phyloP scores from a whole-genome alignment of 75 land plant genomes.

The Picea sitchensis region DNA sequence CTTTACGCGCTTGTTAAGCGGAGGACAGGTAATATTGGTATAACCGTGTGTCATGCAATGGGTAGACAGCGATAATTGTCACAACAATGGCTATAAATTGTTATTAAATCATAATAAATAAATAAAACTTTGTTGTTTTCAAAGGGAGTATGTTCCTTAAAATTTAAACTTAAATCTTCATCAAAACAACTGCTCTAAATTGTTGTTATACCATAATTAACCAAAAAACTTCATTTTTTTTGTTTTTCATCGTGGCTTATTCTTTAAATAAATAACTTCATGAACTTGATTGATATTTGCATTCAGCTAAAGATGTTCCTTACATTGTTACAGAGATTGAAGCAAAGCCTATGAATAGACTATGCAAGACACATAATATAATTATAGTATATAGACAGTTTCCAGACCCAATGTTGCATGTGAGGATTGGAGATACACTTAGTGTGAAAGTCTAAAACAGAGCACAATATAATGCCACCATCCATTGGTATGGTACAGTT shows the following conservation, averaged over 20 bases:
- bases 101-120: no score
- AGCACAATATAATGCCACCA: conserved; percentile 16
- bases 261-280: neutral
- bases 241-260: neutral
- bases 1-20: no score
- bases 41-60: no score
- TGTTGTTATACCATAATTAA: no score
- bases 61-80: no score
- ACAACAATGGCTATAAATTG: no score
- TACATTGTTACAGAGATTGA: neutral
- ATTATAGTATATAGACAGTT: conserved; percentile 18
- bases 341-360: neutral
- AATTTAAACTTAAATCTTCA: no score
- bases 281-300: neutral
- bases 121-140: no score
- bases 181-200: no score
- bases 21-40: no score
- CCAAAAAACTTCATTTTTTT: no score
- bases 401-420: conserved; percentile 31
- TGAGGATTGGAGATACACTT: conserved; percentile 22
- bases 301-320: neutral
- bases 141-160: no score
- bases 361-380: conserved; percentile 8
- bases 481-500: conserved; percentile 19
- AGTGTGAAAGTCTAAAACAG: conserved; percentile 18